These are phyloP conservation scores for Blastomyces parvus DNA, from an alignment of 2,329 filamentous ascomycete genomes.

Conservation along the genomic window DNA sequence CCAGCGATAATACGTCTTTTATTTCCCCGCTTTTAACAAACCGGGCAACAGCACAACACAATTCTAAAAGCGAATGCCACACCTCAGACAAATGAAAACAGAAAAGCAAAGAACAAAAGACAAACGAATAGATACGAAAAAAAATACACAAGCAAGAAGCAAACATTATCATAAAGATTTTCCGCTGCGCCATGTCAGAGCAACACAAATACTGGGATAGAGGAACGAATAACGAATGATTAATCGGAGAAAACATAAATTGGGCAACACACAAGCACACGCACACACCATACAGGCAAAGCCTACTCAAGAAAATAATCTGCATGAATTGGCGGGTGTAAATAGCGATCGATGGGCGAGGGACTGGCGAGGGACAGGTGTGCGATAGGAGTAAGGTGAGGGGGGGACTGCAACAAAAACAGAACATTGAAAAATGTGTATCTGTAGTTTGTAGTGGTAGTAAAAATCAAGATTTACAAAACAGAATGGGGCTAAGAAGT, in stretches of 20 bases:
- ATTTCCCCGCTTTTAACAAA: constrained; percentile 28
- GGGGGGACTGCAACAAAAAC: constrained; percentile 12
- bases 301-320: neutral
- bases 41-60: constrained; percentile 23
- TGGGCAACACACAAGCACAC: neutral
- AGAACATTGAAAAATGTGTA: neutral
- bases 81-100: neutral
- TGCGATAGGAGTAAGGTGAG: constrained; percentile 25
- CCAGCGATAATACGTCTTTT: constrained; percentile 9
- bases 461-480: neutral
- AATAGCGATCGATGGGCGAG: constrained; percentile 13
- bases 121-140: too few relatives aligned
- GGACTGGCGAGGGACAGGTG: constrained; percentile 28
- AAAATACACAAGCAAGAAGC: neutral
- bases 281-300: neutral
- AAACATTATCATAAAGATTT: constrained; percentile 19
- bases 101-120: neutral
- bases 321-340: constrained; percentile 15
- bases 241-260: neutral
- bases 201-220: neutral
- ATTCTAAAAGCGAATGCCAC: neutral
- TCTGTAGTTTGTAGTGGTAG: neutral
- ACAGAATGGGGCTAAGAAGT: neutral
- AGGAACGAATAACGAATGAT: constrained; percentile 18
- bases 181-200: too few relatives aligned